Conservation (phyloP, 495 filamentous ascomycete genomes). For the Neurospora sp. region DNA sequence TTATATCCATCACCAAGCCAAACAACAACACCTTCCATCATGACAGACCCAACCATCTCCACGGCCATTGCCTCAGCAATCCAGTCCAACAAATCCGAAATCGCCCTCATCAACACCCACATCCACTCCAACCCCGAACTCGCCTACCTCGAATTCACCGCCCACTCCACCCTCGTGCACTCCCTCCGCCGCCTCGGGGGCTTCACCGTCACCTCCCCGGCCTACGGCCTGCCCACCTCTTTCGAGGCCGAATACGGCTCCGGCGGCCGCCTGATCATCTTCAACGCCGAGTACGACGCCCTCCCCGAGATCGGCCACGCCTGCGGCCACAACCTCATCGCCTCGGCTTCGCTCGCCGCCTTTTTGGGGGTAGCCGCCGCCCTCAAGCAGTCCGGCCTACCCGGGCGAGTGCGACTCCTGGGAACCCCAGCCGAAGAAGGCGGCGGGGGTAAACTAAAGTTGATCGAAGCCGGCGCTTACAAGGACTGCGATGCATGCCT, state of each 20-base stretch:
- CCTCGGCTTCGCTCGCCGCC: slow-evolving; percentile 47
- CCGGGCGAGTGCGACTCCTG: slow-evolving; percentile 49
- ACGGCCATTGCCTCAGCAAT: slow-evolving; percentile 9
- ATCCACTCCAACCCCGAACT: slow-evolving; percentile 45
- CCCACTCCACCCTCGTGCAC: slow-evolving; percentile 41
- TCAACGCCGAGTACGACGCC: slow-evolving; percentile 49
- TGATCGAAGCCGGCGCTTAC: slow-evolving; percentile 43
- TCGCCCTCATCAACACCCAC: slow-evolving; percentile 38
- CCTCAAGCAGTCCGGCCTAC: slow-evolving; percentile 36
- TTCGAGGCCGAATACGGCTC: slow-evolving; percentile 37
- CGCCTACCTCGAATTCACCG: slow-evolving; percentile 42
- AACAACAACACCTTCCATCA: not conserved
- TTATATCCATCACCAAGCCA: not conserved
- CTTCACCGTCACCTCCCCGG: slow-evolving; percentile 36
- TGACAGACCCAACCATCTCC: slow-evolving; percentile 10
- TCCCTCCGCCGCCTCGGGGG: slow-evolving; percentile 22
- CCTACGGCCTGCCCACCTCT: slow-evolving; percentile 44
- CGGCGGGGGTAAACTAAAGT: slow-evolving; percentile 38
- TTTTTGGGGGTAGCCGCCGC: slow-evolving; percentile 46
- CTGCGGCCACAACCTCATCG: slow-evolving; percentile 59
- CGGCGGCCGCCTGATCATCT: slow-evolving; percentile 38
- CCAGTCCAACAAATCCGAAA: slow-evolving; percentile 13
- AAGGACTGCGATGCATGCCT: slow-evolving; percentile 36
- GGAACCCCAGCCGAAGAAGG: slow-evolving; percentile 65
- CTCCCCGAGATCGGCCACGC: slow-evolving; percentile 36